Evolutionary conservation across 2,329 filamentous ascomycete species (phyloP).

Genomic region (Colletotrichum sp.): DNA sequence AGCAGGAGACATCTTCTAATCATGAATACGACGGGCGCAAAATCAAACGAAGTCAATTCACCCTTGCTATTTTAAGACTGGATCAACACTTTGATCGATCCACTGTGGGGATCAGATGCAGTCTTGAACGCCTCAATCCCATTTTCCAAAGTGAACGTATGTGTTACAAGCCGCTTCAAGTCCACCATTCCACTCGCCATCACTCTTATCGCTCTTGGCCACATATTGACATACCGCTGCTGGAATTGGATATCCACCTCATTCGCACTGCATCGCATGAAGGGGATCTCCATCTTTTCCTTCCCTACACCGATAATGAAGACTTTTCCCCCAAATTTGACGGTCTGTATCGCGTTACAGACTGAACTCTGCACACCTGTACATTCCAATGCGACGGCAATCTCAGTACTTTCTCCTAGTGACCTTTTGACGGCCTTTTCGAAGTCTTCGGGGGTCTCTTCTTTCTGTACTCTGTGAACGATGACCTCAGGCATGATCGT

Average conservation of each 20-base stretch:
- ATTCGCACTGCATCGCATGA: not conserved
- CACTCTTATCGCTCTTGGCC: not conserved
- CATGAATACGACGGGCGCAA: not conserved
- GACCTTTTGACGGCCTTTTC: not conserved
- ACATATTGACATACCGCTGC: not conserved
- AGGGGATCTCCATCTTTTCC: not conserved
- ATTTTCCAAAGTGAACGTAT: not conserved
- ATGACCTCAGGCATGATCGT: constrained; percentile 79
- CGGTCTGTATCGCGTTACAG: not conserved
- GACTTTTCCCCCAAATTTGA: not conserved
- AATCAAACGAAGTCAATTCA: not conserved
- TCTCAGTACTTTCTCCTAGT: not conserved
- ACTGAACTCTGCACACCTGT: not conserved
- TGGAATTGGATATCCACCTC: not conserved
- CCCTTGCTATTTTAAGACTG: not conserved
- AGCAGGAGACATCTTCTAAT: not conserved
- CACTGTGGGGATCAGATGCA: not conserved
- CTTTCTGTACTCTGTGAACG: constrained; percentile 72
- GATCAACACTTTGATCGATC: not conserved
- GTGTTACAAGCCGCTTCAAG: not conserved
- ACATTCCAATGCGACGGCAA: not conserved
- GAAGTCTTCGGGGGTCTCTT: not conserved
- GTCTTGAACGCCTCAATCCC: not conserved
- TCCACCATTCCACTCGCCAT: not conserved
- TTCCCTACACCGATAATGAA: not conserved